Base-by-base conservation (phyloP, 495 filamentous ascomycete species). In the Daldinia grandis region DNA sequence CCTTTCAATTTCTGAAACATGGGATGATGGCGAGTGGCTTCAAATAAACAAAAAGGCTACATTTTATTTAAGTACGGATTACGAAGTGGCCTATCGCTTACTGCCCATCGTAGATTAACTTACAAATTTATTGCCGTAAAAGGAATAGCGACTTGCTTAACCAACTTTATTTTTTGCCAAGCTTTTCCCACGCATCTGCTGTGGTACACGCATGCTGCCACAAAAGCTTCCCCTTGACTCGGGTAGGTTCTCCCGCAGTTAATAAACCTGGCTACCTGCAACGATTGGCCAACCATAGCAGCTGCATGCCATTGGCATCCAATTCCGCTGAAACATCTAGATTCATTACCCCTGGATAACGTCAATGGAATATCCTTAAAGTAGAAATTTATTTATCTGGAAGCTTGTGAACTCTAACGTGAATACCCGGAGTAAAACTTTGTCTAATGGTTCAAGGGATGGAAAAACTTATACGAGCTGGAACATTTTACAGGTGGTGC, bases 281-380 rank as follows among this genome's bases (percentile, higher is more conserved):
- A 58, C 58, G 56, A 71, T 71, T 71, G 68, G 19, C 62, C 68
- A 71, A 71, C 57, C 63, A 66, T 14, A 59, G 35, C 15, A 37
- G 31, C 58, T 58, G 27, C 42, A 38, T 35, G 58, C 44, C 56
- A 54, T 66, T 62, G 35, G 19, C 40, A 31, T 71, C 49, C 58
- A 66, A 59, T 66, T 63, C 68, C 15, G 53, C 63, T 71, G 68
- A 71, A 71, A 71, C 68, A 38, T 71, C 68, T 59, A 63, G 63
- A 66, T 55, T 44, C 17, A 10, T 50, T 58, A 53, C 68, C 68
- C 68, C 68, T 71, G 68, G 30, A 63, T 54, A 66, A 71, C 68
- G 63, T 63, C 51, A 63, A 59, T 25, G 51, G 51, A 49, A 42
- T 5, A 37, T 30, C 28, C 62, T 62, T 62, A n/a, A 56, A 38